These are phyloP conservation scores for Myrica gale DNA, from an alignment of 306 rosid species.

Conservation along the genomic window DNA sequence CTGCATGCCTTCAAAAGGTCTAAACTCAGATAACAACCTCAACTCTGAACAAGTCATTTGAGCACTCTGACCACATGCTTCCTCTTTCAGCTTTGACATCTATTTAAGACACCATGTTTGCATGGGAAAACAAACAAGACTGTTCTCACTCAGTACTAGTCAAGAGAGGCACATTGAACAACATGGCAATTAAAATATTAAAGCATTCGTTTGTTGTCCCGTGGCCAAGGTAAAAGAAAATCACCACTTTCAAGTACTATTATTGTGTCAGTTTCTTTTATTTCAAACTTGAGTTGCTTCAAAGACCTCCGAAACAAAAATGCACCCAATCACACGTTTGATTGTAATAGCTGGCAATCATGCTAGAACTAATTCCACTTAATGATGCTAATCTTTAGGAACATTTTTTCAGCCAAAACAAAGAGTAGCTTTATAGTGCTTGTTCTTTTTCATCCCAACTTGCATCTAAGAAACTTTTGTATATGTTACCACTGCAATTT, in stretches of 20 bases:
- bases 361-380: neutral
- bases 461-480: neutral
- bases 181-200: neutral
- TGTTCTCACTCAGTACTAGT: neutral
- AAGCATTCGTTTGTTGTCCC: neutral
- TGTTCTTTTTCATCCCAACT: neutral
- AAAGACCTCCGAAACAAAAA: neutral
- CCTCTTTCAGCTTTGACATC: conserved; percentile 26
- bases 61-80: conserved; percentile 15
- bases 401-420: neutral
- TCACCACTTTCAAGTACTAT: neutral
- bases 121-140: neutral
- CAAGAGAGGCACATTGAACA: neutral
- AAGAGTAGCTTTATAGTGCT: neutral
- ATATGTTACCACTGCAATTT: neutral
- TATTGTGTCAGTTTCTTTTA: neutral
- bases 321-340: neutral
- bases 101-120: conserved; percentile 6
- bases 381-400: neutral
- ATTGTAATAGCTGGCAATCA: neutral
- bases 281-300: neutral
- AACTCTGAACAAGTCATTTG: conserved; percentile 22
- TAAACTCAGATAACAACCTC: conserved; percentile 18
- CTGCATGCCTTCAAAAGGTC: conserved; percentile 19
- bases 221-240: neutral